phyloP scores from a whole-genome alignment of 2,329 filamentous ascomycete species.

The Rhynchosporium agropyri region DNA sequence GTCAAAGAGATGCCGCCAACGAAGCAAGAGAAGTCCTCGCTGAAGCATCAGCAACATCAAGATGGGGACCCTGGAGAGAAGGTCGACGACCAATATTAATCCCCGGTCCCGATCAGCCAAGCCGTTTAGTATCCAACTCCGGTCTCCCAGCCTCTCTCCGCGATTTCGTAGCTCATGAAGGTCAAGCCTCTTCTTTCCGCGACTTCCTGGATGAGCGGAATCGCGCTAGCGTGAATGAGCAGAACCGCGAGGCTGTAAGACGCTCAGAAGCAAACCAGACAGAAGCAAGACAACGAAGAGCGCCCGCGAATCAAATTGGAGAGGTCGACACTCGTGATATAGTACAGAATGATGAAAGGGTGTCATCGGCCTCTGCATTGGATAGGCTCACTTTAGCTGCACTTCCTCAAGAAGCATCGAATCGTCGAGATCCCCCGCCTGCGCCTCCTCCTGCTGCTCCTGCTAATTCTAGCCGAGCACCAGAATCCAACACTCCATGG shows the following conservation, averaged over 20 bases:
- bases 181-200: conserved; percentile 39
- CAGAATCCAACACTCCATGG: conserved; percentile 43
- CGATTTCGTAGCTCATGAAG: conserved; percentile 40
- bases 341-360: conserved; percentile 28
- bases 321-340: conserved; percentile 19
- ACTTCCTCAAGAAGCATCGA: conserved; percentile 16
- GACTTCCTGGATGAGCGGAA: conserved; percentile 43
- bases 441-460: conserved; percentile 41
- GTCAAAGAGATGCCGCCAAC: conserved; percentile 43
- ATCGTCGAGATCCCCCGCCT: conserved; percentile 45
- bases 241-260: conserved; percentile 10
- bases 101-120: conserved; percentile 14
- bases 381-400: conserved; percentile 33
- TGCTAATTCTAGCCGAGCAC: conserved; percentile 19
- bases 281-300: conserved; percentile 35
- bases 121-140: conserved; percentile 33
- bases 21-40: conserved; percentile 32
- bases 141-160: conserved; percentile 37
- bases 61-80: conserved; percentile 27
- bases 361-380: conserved; percentile 34
- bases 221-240: conserved; percentile 40
- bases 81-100: conserved; percentile 22
- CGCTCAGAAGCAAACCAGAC: conserved; percentile 14
- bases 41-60: conserved; percentile 28
- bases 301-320: conserved; percentile 34